Evolutionary conservation across 192 early-diverging fungal species (phyloP).

Genomic region (Coemansia nantahalensis): DNA sequence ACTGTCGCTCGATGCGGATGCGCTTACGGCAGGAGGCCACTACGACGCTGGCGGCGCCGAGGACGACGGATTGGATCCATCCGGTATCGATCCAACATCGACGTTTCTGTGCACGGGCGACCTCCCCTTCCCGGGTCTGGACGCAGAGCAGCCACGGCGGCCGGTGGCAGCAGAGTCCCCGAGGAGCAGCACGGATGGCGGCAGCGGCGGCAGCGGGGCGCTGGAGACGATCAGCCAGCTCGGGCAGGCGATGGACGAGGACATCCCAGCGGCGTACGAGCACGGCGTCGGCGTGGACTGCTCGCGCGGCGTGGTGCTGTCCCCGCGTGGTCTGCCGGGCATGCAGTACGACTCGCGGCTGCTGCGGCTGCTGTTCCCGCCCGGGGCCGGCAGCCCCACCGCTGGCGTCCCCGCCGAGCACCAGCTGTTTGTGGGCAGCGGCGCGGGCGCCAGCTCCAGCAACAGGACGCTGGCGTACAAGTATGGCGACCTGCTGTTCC

Average conservation of each 20-base stretch:
- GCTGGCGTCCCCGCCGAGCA: slow-evolving; percentile 7
- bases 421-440: slow-evolving; percentile 9
- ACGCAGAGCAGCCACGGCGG: neutral
- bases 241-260: slow-evolving; percentile 33
- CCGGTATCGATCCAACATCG: slow-evolving; percentile 24
- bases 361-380: slow-evolving; percentile 12
- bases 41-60: neutral
- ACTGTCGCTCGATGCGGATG: too few relatives aligned
- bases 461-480: slow-evolving; percentile 41
- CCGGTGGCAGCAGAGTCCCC: slow-evolving; percentile 4
- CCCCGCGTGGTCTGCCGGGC: slow-evolving; percentile 29
- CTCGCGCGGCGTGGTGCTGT: slow-evolving; percentile 38
- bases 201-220: neutral
- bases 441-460: too few relatives aligned
- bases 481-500: slow-evolving; percentile 39
- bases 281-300: slow-evolving; percentile 43
- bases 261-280: slow-evolving; percentile 33
- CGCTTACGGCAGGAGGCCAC: too few relatives aligned
- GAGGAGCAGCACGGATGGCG: neutral
- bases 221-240: slow-evolving; percentile 22
- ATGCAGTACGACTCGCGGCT: slow-evolving; percentile 47
- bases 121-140: slow-evolving; percentile 27
- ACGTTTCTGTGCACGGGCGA: slow-evolving; percentile 47
- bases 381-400: neutral
- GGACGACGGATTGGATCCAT: slow-evolving; percentile 1